phyloP scores from a whole-genome alignment of 306 rosid genomes.

The Echinosophora koreensis region DNA sequence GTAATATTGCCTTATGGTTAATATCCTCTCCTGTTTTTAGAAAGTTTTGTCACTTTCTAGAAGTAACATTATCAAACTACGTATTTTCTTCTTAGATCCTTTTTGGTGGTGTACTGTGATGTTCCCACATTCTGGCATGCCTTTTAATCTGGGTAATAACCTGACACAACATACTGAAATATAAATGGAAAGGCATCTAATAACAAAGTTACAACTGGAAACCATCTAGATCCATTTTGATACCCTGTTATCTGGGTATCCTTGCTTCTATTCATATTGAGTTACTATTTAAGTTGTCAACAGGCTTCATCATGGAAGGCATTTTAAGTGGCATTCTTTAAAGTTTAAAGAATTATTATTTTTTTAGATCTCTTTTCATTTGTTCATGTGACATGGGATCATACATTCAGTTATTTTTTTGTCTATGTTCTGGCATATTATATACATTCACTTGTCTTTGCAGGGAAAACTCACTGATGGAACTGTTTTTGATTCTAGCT shows the following conservation, averaged over 20 bases:
- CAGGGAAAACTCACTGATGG: slow-evolving; percentile 99
- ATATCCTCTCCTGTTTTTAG: background rate
- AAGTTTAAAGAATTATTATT: slow-evolving; percentile 11
- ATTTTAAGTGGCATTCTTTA: slow-evolving; percentile 21
- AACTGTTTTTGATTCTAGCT: slow-evolving; percentile 97
- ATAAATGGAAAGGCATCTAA: background rate
- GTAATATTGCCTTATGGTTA: background rate
- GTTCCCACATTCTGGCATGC: background rate
- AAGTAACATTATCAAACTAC: background rate
- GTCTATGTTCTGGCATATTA: slow-evolving; percentile 5
- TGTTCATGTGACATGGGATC: slow-evolving; percentile 30
- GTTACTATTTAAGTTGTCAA: background rate
- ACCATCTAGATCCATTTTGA: background rate
- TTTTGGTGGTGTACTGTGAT: background rate
- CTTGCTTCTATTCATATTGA: slow-evolving; percentile 5
- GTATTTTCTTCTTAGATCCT: background rate
- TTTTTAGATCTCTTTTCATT: slow-evolving; percentile 18
- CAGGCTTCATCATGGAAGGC: slow-evolving; percentile 9
- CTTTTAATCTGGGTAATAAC: slow-evolving; percentile 6
- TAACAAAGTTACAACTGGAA: background rate
- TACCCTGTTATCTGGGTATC: slow-evolving; percentile 5
- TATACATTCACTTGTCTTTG: slow-evolving; percentile 39
- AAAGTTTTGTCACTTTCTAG: background rate
- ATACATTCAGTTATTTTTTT: slow-evolving; percentile 31
- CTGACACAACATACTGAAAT: background rate